phyloP scores from a whole-genome alignment of 2,329 filamentous ascomycete species.

The Ophiocordyceps sinensis region DNA sequence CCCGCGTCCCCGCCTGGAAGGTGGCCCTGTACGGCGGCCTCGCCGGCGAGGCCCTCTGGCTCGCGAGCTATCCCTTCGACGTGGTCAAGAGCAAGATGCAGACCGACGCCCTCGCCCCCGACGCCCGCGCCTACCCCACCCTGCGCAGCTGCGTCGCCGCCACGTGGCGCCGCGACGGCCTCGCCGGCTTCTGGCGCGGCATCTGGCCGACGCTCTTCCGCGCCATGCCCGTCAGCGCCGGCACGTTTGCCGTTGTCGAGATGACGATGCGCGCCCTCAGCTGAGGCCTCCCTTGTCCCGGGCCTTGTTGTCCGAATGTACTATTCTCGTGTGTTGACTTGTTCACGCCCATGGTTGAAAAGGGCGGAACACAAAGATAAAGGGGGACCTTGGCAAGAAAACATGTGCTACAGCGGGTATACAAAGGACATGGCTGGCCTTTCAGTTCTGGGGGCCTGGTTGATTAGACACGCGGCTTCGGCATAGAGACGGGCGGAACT shows the following conservation, averaged over 20 bases:
- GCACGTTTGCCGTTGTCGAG: conserved; percentile 84
- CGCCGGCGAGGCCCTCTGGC: conserved; percentile 87
- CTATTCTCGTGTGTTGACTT: neutral
- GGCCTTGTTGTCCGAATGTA: neutral
- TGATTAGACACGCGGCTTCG: no score
- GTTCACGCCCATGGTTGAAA: neutral
- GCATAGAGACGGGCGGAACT: no score
- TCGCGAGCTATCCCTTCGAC: conserved; percentile 88
- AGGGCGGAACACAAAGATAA: no score
- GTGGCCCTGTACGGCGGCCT: conserved; percentile 85
- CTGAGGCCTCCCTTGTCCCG: conserved; percentile 5
- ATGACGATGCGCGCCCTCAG: conserved; percentile 49
- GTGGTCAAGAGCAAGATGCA: conserved; percentile 99
- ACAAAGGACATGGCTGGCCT: no score
- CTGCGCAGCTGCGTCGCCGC: conserved; percentile 86
- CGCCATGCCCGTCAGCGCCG: conserved; percentile 93
- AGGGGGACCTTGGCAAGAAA: no score
- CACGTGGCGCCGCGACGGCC: conserved; percentile 64
- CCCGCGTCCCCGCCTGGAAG: conserved; percentile 69
- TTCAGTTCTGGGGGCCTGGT: no score
- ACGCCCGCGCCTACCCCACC: conserved; percentile 54
- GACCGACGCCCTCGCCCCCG: conserved; percentile 72
- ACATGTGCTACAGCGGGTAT: no score
- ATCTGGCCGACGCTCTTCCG: conserved; percentile 80
- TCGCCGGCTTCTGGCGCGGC: conserved; percentile 86